Evolutionary conservation across 169 alveolate species (phyloP).

Genomic region (Babesia ovata): DNA sequence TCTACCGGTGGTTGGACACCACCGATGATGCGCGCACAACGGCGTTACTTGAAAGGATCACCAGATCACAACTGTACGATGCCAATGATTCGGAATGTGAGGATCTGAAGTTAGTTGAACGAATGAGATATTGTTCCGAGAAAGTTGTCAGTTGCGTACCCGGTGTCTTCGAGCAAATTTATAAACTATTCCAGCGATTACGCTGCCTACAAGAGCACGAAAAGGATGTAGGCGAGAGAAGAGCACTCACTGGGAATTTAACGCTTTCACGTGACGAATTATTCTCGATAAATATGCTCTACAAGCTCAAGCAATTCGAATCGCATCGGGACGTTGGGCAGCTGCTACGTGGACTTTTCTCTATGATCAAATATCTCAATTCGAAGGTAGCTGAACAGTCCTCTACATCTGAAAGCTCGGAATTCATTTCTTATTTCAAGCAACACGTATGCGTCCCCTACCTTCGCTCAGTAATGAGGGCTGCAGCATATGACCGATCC

Average conservation of each 20-base stretch:
- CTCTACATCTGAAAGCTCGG: not conserved
- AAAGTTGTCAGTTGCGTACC: not conserved
- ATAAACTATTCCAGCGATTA: constrained; percentile 7
- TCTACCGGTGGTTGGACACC: not conserved
- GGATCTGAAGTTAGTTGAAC: no score
- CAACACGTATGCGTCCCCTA: constrained; percentile 11
- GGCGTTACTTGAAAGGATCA: not conserved
- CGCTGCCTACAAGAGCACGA: no score
- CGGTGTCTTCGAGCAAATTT: constrained; percentile 10
- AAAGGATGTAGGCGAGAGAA: not conserved
- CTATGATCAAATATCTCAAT: constrained; percentile 1
- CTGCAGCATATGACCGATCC: not conserved
- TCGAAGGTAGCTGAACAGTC: not conserved
- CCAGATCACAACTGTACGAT: not conserved
- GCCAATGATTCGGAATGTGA: no score
- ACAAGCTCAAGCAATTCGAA: constrained; percentile 8
- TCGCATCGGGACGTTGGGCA: constrained; percentile 3
- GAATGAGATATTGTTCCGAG: no score
- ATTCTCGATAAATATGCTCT: constrained; percentile 6
- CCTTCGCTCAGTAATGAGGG: constrained; percentile 6
- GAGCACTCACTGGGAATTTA: no score
- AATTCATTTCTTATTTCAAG: not conserved
- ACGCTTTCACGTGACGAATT: constrained; percentile 1
- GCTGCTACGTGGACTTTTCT: constrained; percentile 13
- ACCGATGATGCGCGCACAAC: constrained; percentile 1